Evolutionary conservation across 495 filamentous ascomycete species (phyloP).

Genomic region (Friedmanniomyces simplex): DNA sequence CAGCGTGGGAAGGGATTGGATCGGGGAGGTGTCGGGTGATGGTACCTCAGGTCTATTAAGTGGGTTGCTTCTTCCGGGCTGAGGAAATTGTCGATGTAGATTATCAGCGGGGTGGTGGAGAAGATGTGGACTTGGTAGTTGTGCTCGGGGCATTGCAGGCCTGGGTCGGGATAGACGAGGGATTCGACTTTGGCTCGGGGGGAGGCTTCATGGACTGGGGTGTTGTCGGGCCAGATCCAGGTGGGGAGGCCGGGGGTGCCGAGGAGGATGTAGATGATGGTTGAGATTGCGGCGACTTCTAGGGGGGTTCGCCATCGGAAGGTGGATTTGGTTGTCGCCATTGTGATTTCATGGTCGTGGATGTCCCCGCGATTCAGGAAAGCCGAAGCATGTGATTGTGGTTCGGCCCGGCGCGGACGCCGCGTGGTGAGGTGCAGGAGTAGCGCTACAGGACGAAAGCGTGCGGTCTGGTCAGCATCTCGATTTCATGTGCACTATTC

Average conservation of each 20-base stretch:
- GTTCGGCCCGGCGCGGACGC: too few relatives aligned
- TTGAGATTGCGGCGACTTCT: conserved; percentile 11
- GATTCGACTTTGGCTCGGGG: conserved; percentile 9
- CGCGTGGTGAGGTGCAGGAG: too few relatives aligned
- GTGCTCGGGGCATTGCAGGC: conserved; percentile 22
- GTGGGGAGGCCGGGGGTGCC: conserved; percentile 11
- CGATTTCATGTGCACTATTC: too few relatives aligned
- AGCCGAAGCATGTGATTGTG: too few relatives aligned
- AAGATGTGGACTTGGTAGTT: conserved; percentile 41
- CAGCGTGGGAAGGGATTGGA: background rate
- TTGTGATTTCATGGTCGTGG: too few relatives aligned
- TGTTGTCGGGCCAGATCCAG: background rate
- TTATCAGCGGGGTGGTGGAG: conserved; percentile 44
- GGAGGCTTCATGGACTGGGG: background rate
- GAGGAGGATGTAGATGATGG: conserved; percentile 12
- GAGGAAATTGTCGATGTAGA: conserved; percentile 43
- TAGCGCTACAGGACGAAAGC: too few relatives aligned
- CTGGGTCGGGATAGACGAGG: conserved; percentile 10
- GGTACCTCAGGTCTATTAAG: conserved; percentile 35
- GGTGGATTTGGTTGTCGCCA: too few relatives aligned
- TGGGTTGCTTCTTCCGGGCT: conserved; percentile 31
- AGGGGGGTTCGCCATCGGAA: conserved; percentile 17
- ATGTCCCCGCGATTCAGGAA: too few relatives aligned
- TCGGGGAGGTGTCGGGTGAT: background rate
- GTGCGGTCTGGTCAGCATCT: too few relatives aligned